A percentile compares a stretch with the other conserved stretches of the same genome.
Conservation (phyloP, 306 rosid genomes). For the Datisca glomerata region DNA sequence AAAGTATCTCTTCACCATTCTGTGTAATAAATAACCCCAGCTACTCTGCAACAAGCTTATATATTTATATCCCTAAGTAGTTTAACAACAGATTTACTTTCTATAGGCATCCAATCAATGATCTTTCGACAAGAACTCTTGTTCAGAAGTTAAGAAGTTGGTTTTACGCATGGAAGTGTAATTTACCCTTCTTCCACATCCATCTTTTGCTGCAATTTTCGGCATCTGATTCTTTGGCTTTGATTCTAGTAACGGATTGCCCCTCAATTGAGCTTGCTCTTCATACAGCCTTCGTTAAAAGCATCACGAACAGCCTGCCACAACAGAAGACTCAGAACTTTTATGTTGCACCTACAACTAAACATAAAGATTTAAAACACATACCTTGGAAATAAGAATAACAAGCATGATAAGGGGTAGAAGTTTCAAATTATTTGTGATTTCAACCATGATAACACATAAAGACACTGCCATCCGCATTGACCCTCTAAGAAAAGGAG, state of each 20-base stretch:
- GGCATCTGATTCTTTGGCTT: conserved; percentile 94
- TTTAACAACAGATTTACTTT: too few species aligned
- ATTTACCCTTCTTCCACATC: conserved; percentile 84
- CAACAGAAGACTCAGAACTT: conserved; percentile 9
- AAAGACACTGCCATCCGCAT: conserved; percentile 95
- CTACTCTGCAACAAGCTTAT: too few species aligned
- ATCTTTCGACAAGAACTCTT: too few species aligned
- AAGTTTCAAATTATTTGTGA: conserved; percentile 74
- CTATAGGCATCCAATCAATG: too few species aligned
- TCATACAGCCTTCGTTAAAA: conserved; percentile 78
- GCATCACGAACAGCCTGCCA: conserved; percentile 80
- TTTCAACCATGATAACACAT: conserved; percentile 96
- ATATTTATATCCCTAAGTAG: too few species aligned
- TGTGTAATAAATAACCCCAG: too few species aligned
- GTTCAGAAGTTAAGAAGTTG: too few species aligned
- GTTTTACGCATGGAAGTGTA: too few species aligned
- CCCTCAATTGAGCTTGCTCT: conserved; percentile 71
- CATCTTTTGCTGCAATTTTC: conserved; percentile 83
- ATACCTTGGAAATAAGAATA: conserved; percentile 95
- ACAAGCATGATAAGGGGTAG: conserved; percentile 93
- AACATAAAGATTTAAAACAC: too few species aligned
- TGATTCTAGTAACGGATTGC: conserved; percentile 91
- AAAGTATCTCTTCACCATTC: too few species aligned
- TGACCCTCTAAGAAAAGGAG: conserved; percentile 97
- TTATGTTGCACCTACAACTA: conserved; percentile 7